Conservation (phyloP, 306 rosid genomes). For the Glycine soja region DNA sequence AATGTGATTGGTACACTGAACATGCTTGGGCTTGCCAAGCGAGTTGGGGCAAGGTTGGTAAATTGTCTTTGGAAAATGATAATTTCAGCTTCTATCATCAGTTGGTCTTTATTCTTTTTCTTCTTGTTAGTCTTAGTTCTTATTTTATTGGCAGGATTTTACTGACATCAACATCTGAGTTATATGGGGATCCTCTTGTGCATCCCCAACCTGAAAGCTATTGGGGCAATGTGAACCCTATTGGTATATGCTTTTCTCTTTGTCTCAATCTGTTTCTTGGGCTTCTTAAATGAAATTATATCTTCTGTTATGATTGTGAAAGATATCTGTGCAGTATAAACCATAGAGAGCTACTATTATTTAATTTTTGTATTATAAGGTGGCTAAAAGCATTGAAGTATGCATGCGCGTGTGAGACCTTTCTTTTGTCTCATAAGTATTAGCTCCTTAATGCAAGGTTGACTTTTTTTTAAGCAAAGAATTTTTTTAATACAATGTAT, state of each 20-base stretch:
- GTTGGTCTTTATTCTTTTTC: conserved; percentile 36
- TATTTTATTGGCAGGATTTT: conserved; percentile 71
- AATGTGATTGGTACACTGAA: conserved; percentile 96
- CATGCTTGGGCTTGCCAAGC: conserved; percentile 99
- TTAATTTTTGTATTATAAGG: conserved; percentile 9
- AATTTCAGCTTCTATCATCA: conserved; percentile 33
- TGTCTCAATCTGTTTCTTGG: conserved; percentile 34
- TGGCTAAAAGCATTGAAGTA: conserved; percentile 3
- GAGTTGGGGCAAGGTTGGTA: conserved; percentile 95
- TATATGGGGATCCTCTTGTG: conserved; percentile 93
- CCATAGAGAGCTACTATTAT: conserved; percentile 26
- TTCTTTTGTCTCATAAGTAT: background rate
- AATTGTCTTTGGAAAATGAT: background rate
- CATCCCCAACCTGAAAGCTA: conserved; percentile 94
- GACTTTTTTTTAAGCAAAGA: background rate
- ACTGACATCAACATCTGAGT: conserved; percentile 97
- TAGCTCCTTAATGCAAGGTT: conserved; percentile 20
- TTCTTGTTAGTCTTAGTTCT: conserved; percentile 30
- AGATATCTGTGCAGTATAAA: conserved; percentile 30
- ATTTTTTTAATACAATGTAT: background rate
- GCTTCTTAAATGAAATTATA: conserved; percentile 34
- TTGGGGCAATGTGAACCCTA: conserved; percentile 99
- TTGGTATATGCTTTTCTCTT: conserved; percentile 65
- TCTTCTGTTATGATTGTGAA: conserved; percentile 7
- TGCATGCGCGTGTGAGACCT: background rate